phyloP scores from a whole-genome alignment of 1,284 basidiomycete species.

The Jaminaea rosea region DNA sequence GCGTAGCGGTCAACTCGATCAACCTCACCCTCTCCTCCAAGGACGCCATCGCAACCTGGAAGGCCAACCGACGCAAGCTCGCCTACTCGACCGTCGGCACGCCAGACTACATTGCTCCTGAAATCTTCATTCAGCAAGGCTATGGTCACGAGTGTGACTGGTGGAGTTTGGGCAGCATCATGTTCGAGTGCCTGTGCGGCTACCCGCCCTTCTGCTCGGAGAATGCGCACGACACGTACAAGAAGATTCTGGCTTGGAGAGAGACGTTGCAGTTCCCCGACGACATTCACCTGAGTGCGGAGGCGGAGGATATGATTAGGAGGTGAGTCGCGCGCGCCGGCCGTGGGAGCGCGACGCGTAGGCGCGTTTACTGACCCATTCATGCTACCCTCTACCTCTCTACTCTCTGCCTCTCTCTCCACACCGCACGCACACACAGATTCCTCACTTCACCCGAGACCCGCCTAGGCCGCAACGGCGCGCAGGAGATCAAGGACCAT shows the following conservation, averaged over 20 bases:
- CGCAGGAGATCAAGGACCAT: slow-evolving; percentile 84
- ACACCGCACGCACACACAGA: slow-evolving; percentile 24
- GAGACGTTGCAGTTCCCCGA: slow-evolving; percentile 82
- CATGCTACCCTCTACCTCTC: background rate
- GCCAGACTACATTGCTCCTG: slow-evolving; percentile 97
- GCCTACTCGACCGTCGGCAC: slow-evolving; percentile 98
- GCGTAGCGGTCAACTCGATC: slow-evolving; percentile 46
- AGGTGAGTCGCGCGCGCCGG: slow-evolving; percentile 51
- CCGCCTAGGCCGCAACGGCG: slow-evolving; percentile 57
- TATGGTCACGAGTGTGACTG: slow-evolving; percentile 98
- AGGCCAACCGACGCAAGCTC: slow-evolving; percentile 90
- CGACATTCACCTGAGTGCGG: slow-evolving; percentile 83
- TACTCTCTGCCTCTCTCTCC: background rate
- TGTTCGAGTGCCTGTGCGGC: slow-evolving; percentile 93
- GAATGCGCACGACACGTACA: slow-evolving; percentile 93
- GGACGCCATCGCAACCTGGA: slow-evolving; percentile 68
- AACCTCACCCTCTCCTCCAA: slow-evolving; percentile 43
- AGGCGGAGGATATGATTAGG: slow-evolving; percentile 83
- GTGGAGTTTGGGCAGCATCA: slow-evolving; percentile 81
- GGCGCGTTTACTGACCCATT: background rate
- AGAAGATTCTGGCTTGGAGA: slow-evolving; percentile 95
- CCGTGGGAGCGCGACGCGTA: no score
- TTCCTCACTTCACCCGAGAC: slow-evolving; percentile 76
- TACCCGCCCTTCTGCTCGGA: slow-evolving; percentile 98
- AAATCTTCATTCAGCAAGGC: slow-evolving; percentile 94